Evolutionary conservation across 208 protist species (phyloP), one percentile per base, ranked within the genome.

Genomic region (Naegleria lovaniensis): DNA sequence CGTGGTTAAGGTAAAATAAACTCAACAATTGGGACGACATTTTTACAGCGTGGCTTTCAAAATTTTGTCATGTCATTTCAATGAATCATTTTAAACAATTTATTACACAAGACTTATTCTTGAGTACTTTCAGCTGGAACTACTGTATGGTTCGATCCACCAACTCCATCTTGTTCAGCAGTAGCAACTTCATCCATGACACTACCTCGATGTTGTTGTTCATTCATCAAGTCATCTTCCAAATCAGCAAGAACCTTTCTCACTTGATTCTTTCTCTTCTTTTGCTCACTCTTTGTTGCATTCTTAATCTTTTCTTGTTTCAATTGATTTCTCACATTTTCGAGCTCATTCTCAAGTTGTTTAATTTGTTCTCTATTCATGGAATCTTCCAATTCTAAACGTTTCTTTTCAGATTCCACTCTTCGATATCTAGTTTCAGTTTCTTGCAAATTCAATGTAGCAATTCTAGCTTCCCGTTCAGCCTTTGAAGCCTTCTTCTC

Each of bases 281-380:
- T 79, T 33, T 79, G 5, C 9, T 29, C 29, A 36, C 25, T 36
- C 67, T 79, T 79, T 25, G 67, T 13, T 36, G 67, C 13, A 79
- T 7, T 36, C 67, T 79, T 89, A 6, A 48, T 67, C 13, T 29
- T 33, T 67, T 89, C 85, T 39, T 40, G 22, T 41, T 16, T 29
- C 9, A 89, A 33, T 67, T 89, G n/a, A 52, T 15, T 67, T 89
- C 85, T 89, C 5, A 89, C 15, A 38, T 33, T 52, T 19, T 36
- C 29, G 38, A 89, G 38, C 19, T 89, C 85, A 67, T 89, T 25
- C 39, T 89, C 85, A 4, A 89, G 51, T 19, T 89, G 36, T 33
- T 9, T 38, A 7, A 40, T 40, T 89, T 40, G 39, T 38, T 58
- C 33, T 41, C 51, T 33, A 29, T 59, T n/a, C 6, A 22, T 25